phyloP scores from a whole-genome alignment of 169 alveolate species.

The Amoebophrya sp. region DNA sequence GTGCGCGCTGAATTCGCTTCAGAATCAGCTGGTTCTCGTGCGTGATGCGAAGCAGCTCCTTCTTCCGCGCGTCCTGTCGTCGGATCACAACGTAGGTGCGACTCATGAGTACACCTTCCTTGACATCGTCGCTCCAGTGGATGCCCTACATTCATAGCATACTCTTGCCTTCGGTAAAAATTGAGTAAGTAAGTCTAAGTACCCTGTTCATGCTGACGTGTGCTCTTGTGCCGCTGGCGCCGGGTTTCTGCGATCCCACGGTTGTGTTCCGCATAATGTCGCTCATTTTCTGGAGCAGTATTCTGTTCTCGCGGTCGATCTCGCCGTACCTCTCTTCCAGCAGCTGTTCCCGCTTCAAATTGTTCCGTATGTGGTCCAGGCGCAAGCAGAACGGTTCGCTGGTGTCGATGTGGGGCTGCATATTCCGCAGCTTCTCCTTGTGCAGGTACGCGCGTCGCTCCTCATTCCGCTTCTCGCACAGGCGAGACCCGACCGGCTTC shows the following conservation, averaged over 20 bases:
- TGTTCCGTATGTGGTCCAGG: not conserved
- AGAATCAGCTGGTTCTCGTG: conserved; percentile 10
- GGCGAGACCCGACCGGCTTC: conserved; percentile 8
- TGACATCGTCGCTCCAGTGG: too few species aligned
- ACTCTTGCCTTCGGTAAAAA: not conserved
- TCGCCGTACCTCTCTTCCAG: conserved; percentile 19
- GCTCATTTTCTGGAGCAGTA: conserved; percentile 12
- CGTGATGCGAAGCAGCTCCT: conserved; percentile 7
- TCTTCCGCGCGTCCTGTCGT: not conserved
- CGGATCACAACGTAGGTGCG: not conserved
- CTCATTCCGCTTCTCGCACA: conserved; percentile 7
- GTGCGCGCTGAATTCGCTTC: conserved; percentile 3
- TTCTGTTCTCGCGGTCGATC: conserved; percentile 16
- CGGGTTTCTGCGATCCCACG: not conserved
- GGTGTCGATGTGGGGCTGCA: conserved; percentile 17
- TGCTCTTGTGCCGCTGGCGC: not conserved
- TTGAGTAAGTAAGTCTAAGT: not conserved
- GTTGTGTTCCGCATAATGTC: conserved; percentile 11
- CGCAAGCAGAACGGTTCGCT: not conserved
- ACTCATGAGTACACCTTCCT: too few species aligned
- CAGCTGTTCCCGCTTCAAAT: conserved; percentile 15
- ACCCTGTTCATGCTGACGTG: conserved; percentile 5
- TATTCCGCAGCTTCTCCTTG: not conserved
- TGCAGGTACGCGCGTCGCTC: not conserved
- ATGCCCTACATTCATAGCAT: not conserved